Base-by-base conservation (phyloP, 2,329 filamentous ascomycete genomes). In the Aureobasidium sp. region DNA sequence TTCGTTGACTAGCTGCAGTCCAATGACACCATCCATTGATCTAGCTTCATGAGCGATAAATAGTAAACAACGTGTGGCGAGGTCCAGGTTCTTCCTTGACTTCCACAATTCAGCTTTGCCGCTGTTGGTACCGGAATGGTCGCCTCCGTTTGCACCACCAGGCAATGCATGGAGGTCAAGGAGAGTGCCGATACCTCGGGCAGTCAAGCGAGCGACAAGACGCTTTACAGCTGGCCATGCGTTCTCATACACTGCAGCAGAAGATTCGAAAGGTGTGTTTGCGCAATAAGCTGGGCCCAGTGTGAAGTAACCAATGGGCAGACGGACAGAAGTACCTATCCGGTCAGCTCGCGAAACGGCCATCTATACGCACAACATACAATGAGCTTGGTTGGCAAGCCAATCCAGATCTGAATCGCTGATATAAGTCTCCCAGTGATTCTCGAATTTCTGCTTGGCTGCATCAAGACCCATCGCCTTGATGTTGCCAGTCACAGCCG, bases 221-320 rank as follows among this genome's bases (percentile, higher is more conserved):
- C 71, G 69, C 48, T 78, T 78, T 17, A 84, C 80, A 12, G 73
- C 75, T 0, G 68, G 61, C 84, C 84, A 86, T 7, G 82, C 81
- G 63, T 78, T 76, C 58, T 70, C 67, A 67, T 86, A 86, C 10
- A 85, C 77, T 32, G 72, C 67, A 7, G 75, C 71, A 9, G 77
- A 76, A 0, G 75, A 71, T 23, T 79, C 77, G 70, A 85, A 86
- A 0, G 79, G 77, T 0, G 82, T 85, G 2, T 75, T 74, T 12
- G 72, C 67, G 63, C 79, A 81, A 67, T 80, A 84, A 1, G 74
- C 69, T 0, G 78, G 75, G 0, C 81, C 82, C 5, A 86, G 76
- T 4, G 79, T 81, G 68, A 80, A 86, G 70, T 83, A 85, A 3
- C 84, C 83, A 58, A 87, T 80, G 0, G 84, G 84, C 20, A 87